A percentile compares a stretch with the other conserved stretches of the same genome.
phyloP scores from a whole-genome alignment of 257 asterid species.

The Henckelia pumila region DNA sequence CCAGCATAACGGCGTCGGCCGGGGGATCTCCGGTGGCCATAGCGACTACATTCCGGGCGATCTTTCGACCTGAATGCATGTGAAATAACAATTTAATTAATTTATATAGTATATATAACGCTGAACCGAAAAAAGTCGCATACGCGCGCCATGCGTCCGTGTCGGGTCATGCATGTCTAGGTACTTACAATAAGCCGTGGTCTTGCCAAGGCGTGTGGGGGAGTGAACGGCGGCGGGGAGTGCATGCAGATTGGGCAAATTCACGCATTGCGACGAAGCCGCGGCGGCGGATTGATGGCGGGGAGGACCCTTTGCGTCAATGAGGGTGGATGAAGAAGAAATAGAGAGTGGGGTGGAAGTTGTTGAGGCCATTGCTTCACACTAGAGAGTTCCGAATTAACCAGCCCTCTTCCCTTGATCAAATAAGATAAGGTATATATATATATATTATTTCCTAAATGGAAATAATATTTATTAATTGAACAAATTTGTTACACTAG shows the following conservation, averaged over 20 bases:
- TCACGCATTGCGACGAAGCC: constrained; percentile 37
- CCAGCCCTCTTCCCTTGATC: too few species aligned
- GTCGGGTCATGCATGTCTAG: too few species aligned
- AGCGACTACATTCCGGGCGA: constrained; percentile 54
- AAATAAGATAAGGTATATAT: too few species aligned
- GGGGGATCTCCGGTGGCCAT: constrained; percentile 85
- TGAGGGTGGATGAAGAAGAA: constrained; percentile 45
- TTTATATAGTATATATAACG: too few species aligned
- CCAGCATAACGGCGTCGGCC: constrained; percentile 43
- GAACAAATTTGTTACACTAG: not conserved
- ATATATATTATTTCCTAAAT: not conserved
- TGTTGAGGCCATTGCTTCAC: constrained; percentile 49
- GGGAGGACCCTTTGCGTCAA: constrained; percentile 41
- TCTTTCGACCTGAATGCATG: constrained; percentile 57
- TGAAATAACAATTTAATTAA: too few species aligned
- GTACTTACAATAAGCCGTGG: constrained; percentile 57
- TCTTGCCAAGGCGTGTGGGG: constrained; percentile 37
- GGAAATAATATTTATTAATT: not conserved
- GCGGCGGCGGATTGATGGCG: constrained; percentile 39
- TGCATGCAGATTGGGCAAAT: constrained; percentile 39
- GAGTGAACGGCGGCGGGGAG: constrained; percentile 31
- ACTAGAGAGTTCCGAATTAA: too few species aligned
- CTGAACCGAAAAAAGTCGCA: too few species aligned
- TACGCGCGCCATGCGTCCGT: too few species aligned
- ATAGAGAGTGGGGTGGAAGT: constrained; percentile 54